Evolutionary conservation across 371 early-diverging fungal genomes (phyloP).

Genomic region (Apophysomyces trapeziformis): DNA sequence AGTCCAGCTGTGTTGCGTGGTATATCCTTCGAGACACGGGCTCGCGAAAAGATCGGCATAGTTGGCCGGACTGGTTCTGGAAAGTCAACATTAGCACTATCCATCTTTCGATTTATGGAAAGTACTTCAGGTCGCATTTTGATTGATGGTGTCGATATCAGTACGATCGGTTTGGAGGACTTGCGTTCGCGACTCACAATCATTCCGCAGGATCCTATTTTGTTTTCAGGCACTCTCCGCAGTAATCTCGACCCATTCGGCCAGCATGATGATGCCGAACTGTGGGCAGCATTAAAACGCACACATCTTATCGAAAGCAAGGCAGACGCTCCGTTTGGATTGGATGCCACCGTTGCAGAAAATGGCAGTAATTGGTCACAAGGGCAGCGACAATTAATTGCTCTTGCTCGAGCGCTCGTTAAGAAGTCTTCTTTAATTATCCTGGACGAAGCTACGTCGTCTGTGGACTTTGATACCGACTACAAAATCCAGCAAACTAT

Average conservation of each 20-base stretch:
- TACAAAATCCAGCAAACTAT: slow-evolving; percentile 82
- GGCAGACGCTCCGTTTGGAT: slow-evolving; percentile 47
- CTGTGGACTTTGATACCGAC: slow-evolving; percentile 79
- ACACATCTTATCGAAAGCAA: slow-evolving; percentile 65
- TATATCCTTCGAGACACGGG: slow-evolving; percentile 61
- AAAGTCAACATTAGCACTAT: slow-evolving; percentile 68
- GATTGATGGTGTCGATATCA: slow-evolving; percentile 76
- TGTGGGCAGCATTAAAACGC: slow-evolving; percentile 77
- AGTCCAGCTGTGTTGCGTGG: slow-evolving; percentile 70
- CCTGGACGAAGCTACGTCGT: slow-evolving; percentile 88
- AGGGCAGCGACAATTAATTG: slow-evolving; percentile 90
- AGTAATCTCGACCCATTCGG: slow-evolving; percentile 80
- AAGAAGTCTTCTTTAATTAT: slow-evolving; percentile 76
- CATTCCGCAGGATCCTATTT: slow-evolving; percentile 76
- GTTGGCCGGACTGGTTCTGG: slow-evolving; percentile 64
- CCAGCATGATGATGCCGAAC: slow-evolving; percentile 65
- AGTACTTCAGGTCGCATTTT: slow-evolving; percentile 59
- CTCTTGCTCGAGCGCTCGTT: slow-evolving; percentile 84
- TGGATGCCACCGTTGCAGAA: slow-evolving; percentile 68
- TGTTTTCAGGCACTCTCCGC: slow-evolving; percentile 80
- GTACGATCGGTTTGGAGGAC: slow-evolving; percentile 64
- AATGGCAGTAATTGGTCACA: slow-evolving; percentile 84
- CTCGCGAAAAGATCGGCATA: slow-evolving; percentile 66
- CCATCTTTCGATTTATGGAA: slow-evolving; percentile 80
- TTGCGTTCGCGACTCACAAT: slow-evolving; percentile 67